Percentiles rank a stretch among this genome's conserved stretches.
Evolutionary conservation across 2,329 filamentous ascomycete genomes (phyloP).

Genomic region (Cylindrodendrum hubeiense): DNA sequence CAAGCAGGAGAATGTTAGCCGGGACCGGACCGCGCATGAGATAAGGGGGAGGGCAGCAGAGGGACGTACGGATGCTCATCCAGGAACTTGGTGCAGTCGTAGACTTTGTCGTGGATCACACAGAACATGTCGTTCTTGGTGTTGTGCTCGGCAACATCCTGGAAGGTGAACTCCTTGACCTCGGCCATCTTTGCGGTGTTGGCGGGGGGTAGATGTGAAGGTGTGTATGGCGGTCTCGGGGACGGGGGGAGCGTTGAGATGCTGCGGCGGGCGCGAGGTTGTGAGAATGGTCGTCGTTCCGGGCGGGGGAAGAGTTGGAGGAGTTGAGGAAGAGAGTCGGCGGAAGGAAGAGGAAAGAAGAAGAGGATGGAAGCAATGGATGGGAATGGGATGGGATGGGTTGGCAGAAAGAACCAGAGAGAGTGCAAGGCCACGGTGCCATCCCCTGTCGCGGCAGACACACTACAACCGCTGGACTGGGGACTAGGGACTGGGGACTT

Average conservation of each 20-base stretch:
- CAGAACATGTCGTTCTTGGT: conserved; percentile 94
- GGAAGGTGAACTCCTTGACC: conserved; percentile 74
- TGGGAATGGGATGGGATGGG: conserved; percentile 24
- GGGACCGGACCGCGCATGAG: conserved; percentile 10
- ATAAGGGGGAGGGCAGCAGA: conserved; percentile 4
- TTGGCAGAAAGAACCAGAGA: conserved; percentile 26
- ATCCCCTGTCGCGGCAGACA: conserved; percentile 31
- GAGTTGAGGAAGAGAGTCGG: background rate
- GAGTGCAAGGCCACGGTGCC: conserved; percentile 24
- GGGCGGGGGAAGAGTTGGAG: conserved; percentile 15
- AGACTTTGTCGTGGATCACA: conserved; percentile 97
- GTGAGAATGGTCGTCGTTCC: conserved; percentile 28
- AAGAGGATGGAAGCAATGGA: conserved; percentile 23
- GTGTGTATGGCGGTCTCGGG: conserved; percentile 19
- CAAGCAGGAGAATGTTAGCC: conserved; percentile 35
- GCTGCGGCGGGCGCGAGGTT: conserved; percentile 20
- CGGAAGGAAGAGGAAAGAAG: conserved; percentile 20
- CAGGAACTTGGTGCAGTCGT: conserved; percentile 88
- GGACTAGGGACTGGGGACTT: conserved; percentile 11
- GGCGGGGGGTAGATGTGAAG: conserved; percentile 24
- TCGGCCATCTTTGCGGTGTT: conserved; percentile 45
- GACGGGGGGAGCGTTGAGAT: conserved; percentile 9
- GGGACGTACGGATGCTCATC: conserved; percentile 91
- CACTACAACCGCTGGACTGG: conserved; percentile 4
- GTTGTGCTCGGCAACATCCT: conserved; percentile 87